Percentiles rank a stretch among this genome's conserved stretches.
Evolutionary conservation across 1,139 yeast genomes (phyloP).

Genomic region (Spencermartinsiella ligniputridi): DNA sequence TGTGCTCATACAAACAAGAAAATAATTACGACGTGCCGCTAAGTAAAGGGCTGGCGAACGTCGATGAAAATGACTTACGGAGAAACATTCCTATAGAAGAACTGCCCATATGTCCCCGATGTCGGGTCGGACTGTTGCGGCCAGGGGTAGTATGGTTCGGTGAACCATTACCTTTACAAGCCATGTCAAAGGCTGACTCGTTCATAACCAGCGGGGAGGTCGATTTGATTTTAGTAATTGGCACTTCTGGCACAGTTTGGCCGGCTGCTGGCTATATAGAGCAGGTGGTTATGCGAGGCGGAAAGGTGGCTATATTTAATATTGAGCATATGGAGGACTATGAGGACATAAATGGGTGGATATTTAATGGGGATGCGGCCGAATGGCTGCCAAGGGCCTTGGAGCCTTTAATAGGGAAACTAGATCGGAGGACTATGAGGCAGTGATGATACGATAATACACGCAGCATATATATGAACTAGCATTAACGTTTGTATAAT

Average conservation of each 20-base stretch:
- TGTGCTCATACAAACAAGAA: constrained; percentile 57
- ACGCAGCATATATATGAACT: too few species aligned
- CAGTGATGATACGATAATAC: too few species aligned
- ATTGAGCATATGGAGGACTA: constrained; percentile 42
- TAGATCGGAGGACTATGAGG: neutral
- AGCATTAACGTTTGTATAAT: too few species aligned
- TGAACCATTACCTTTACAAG: constrained; percentile 64
- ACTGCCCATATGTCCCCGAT: constrained; percentile 74
- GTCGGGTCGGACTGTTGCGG: constrained; percentile 56
- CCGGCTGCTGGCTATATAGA: constrained; percentile 92
- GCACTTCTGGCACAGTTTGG: constrained; percentile 82
- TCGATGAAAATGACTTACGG: constrained; percentile 8
- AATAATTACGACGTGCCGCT: constrained; percentile 52
- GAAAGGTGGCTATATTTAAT: constrained; percentile 79
- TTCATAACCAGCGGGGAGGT: constrained; percentile 57
- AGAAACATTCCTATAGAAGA: constrained; percentile 41
- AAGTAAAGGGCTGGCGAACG: constrained; percentile 46
- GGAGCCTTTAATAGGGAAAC: constrained; percentile 41
- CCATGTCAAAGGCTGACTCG: constrained; percentile 62
- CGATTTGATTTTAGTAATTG: constrained; percentile 75
- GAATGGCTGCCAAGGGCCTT: constrained; percentile 62
- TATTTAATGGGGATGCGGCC: constrained; percentile 79
- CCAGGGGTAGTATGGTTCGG: constrained; percentile 97
- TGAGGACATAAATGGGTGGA: constrained; percentile 52
- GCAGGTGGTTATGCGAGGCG: constrained; percentile 65